Evolutionary conservation across 805 yeast species (phyloP).

Genomic region (Ogataea trehaloabstinens): DNA sequence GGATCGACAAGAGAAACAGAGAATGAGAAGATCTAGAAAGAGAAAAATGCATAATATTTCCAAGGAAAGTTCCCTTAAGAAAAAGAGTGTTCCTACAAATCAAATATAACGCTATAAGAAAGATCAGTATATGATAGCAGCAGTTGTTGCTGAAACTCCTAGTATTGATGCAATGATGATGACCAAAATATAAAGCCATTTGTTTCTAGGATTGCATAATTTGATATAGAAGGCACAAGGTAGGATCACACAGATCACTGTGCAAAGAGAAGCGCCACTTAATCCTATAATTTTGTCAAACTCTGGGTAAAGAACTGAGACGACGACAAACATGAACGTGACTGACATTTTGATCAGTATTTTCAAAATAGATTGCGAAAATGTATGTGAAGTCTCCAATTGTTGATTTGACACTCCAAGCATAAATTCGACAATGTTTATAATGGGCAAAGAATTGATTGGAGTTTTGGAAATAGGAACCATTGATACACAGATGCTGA

Average conservation of each 20-base stretch:
- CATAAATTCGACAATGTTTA: conserved; percentile 64
- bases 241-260: conserved; percentile 72
- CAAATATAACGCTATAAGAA: conserved; percentile 8
- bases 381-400: conserved; percentile 12
- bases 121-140: conserved; percentile 36
- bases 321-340: conserved; percentile 57
- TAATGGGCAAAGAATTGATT: conserved; percentile 80
- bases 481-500: conserved; percentile 69
- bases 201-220: conserved; percentile 51
- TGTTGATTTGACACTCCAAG: conserved; percentile 31
- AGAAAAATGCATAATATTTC: conserved; percentile 50
- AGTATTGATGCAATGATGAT: conserved; percentile 46
- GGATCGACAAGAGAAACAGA: conserved; percentile 79
- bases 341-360: conserved; percentile 45
- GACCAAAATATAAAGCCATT: conserved; percentile 39
- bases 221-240: conserved; percentile 75
- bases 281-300: conserved; percentile 84
- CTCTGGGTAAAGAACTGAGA: conserved; percentile 75
- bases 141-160: conserved; percentile 62
- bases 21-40: conserved; percentile 83
- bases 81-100: conserved; percentile 22
- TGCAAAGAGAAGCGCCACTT: conserved; percentile 80
- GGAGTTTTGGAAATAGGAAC: conserved; percentile 89
- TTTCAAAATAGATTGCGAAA: conserved; percentile 10
- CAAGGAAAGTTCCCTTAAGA: conserved; percentile 30